Conservation (phyloP, 164 flowering plant genomes). For the Magnolia sinica region DNA sequence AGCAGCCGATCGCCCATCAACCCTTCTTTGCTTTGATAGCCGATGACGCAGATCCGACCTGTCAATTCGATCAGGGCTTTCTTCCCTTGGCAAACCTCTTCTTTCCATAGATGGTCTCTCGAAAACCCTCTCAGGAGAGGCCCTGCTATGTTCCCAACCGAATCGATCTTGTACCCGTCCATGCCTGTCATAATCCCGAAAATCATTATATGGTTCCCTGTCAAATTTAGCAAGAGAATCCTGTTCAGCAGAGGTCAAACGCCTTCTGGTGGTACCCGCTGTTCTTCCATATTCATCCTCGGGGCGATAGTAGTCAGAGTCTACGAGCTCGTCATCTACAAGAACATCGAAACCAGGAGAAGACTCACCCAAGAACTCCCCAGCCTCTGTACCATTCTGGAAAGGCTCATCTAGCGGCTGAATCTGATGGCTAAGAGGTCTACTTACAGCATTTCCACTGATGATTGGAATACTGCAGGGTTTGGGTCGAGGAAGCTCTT, state of each 20-base stretch:
- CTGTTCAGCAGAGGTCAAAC: slow-evolving; percentile 39
- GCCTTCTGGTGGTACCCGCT: slow-evolving; percentile 42
- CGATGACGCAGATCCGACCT: slow-evolving; percentile 62
- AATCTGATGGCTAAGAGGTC: slow-evolving; percentile 31
- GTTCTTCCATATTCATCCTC: slow-evolving; percentile 54
- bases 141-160: slow-evolving; percentile 41
- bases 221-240: slow-evolving; percentile 38
- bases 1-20: slow-evolving; percentile 61
- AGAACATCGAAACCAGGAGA: slow-evolving; percentile 99
- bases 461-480: slow-evolving; percentile 16
- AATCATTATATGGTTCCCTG: slow-evolving; percentile 37
- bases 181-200: slow-evolving; percentile 43
- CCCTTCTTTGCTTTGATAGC: slow-evolving; percentile 59
- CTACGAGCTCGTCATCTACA: slow-evolving; percentile 68
- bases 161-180: slow-evolving; percentile 45
- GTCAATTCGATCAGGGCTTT: slow-evolving; percentile 40
- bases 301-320: slow-evolving; percentile 54
- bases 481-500: slow-evolving; percentile 33
- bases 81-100: slow-evolving; percentile 37
- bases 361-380: slow-evolving; percentile 66
- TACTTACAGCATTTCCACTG: slow-evolving; percentile 35
- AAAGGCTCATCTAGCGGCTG: slow-evolving; percentile 37
- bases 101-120: slow-evolving; percentile 34
- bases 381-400: slow-evolving; percentile 61
- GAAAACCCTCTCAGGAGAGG: slow-evolving; percentile 31